Percentiles rank a stretch among this genome's conserved stretches.
phyloP scores from a whole-genome alignment of 768 basidiomycete genomes.

The Boletus reticuloceps region DNA sequence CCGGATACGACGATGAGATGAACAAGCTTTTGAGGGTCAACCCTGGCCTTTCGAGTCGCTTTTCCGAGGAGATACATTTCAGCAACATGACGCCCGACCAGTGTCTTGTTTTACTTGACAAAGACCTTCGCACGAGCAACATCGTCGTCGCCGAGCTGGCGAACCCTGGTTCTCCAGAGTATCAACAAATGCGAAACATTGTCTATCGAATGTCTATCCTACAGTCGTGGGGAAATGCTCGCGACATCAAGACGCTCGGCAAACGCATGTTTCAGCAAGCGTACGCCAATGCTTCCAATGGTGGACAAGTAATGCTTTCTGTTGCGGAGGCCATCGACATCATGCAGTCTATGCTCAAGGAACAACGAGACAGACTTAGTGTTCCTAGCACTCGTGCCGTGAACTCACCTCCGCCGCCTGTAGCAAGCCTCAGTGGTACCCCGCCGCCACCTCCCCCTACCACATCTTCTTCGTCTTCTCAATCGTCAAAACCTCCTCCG shows the following conservation, averaged over 20 bases:
- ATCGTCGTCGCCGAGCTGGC: constrained; percentile 38
- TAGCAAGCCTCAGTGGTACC: constrained; percentile 18
- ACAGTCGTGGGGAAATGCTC: constrained; percentile 66
- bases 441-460: constrained; percentile 24
- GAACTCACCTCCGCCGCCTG: constrained; percentile 9
- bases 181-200: constrained; percentile 13
- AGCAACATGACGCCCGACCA: constrained; percentile 45
- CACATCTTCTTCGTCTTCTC: constrained; percentile 15
- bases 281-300: constrained; percentile 7
- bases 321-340: constrained; percentile 4
- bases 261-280: constrained; percentile 16
- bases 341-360: constrained; percentile 14
- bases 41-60: constrained; percentile 63
- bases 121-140: constrained; percentile 44
- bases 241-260: constrained; percentile 56
- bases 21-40: constrained; percentile 58
- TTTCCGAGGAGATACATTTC: constrained; percentile 60
- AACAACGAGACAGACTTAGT: constrained; percentile 21
- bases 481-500: constrained; percentile 21
- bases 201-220: constrained; percentile 43
- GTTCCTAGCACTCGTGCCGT: constrained; percentile 15
- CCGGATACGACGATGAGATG: constrained; percentile 70
- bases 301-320: not conserved
- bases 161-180: not conserved
- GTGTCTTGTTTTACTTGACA: constrained; percentile 49